Evolutionary conservation across 208 protist genomes (phyloP).

Genomic region (Acanthamoeba polyphaga): DNA sequence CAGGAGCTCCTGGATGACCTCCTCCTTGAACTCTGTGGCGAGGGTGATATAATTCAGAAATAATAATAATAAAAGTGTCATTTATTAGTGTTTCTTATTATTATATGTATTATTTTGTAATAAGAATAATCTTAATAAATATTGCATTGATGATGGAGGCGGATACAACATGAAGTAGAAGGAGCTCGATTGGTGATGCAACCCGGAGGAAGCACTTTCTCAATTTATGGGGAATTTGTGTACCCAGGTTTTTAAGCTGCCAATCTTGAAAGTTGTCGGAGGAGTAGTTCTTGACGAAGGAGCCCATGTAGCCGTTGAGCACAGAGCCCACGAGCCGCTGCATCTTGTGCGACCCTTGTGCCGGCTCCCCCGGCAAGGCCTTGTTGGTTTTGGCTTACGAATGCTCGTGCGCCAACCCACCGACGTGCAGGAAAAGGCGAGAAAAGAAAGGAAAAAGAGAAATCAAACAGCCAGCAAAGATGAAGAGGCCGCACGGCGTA

Average conservation of each 20-base stretch:
- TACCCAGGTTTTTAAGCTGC: constrained; percentile 43
- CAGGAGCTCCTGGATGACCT: constrained; percentile 41
- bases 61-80: not conserved
- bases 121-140: too few species aligned
- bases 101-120: too few species aligned
- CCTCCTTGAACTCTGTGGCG: constrained; percentile 51
- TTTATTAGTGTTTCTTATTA: too few species aligned
- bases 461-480: not conserved
- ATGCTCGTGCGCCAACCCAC: too few species aligned
- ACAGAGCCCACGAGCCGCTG: constrained; percentile 31
- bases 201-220: not conserved
- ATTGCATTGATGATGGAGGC: too few species aligned
- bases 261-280: constrained; percentile 45
- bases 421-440: too few species aligned
- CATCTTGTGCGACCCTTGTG: not conserved
- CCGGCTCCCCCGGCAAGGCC: too few species aligned
- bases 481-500: constrained; percentile 8
- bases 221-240: not conserved
- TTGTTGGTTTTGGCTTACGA: too few species aligned
- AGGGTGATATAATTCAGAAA: not conserved
- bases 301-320: constrained; percentile 62
- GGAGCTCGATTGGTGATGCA: not conserved
- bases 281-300: constrained; percentile 60
- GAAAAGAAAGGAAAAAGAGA: too few species aligned
- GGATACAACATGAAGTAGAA: too few species aligned